Conservation (phyloP, 805 yeast species). For the Saccharomycopsis capsularis region DNA sequence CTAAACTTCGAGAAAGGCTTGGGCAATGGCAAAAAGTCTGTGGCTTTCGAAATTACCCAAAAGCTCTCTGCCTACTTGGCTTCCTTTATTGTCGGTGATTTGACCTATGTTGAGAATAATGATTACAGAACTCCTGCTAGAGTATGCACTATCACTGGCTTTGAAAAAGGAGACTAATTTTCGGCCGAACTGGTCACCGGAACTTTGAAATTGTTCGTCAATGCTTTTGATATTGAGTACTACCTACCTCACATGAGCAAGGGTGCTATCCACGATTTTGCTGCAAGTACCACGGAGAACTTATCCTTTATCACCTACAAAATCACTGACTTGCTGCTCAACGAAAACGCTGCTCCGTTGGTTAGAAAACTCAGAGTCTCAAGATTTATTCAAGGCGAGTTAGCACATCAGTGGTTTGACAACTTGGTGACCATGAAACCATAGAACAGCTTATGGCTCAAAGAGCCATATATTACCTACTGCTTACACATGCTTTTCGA, state of each 20-base stretch:
- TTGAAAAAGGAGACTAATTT: slow-evolving; percentile 61
- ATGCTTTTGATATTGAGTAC: slow-evolving; percentile 66
- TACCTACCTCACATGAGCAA: slow-evolving; percentile 77
- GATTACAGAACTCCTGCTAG: slow-evolving; percentile 68
- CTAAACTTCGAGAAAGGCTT: slow-evolving; percentile 42
- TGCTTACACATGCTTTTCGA: slow-evolving; percentile 74
- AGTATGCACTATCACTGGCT: slow-evolving; percentile 76
- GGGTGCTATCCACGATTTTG: slow-evolving; percentile 76
- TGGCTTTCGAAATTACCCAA: slow-evolving; percentile 66
- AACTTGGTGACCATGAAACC: slow-evolving; percentile 86
- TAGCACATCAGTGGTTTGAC: slow-evolving; percentile 92
- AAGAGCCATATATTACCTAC: slow-evolving; percentile 77
- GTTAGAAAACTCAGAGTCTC: slow-evolving; percentile 67
- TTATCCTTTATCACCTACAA: slow-evolving; percentile 77
- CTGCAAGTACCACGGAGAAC: slow-evolving; percentile 89
- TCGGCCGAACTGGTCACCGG: slow-evolving; percentile 71
- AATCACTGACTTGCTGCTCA: slow-evolving; percentile 65
- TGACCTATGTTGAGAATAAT: slow-evolving; percentile 60
- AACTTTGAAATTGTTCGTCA: slow-evolving; percentile 66
- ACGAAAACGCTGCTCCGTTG: slow-evolving; percentile 60
- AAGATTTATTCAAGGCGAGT: slow-evolving; percentile 81
- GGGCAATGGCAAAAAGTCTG: slow-evolving; percentile 42
- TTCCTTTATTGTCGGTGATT: slow-evolving; percentile 78
- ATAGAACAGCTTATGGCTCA: slow-evolving; percentile 88
- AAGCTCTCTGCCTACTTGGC: slow-evolving; percentile 79